Percentiles rank a stretch among this genome's conserved stretches.
Evolutionary conservation across 2,329 filamentous ascomycete genomes (phyloP).

Genomic region (Fusarium annulatum): DNA sequence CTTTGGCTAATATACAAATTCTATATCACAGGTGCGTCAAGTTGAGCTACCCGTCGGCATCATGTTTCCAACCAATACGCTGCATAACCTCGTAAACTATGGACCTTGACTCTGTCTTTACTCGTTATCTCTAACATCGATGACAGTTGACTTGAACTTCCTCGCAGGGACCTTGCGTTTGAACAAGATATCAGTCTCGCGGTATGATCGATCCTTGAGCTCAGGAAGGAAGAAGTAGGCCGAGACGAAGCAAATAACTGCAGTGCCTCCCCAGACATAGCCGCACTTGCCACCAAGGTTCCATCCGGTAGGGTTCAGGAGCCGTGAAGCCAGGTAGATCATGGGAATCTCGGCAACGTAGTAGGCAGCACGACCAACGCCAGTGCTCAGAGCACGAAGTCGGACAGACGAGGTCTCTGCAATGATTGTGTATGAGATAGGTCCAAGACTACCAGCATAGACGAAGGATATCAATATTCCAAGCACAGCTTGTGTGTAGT

Average conservation of each 20-base stretch:
- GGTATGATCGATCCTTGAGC: slow-evolving; percentile 67
- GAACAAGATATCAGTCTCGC: slow-evolving; percentile 71
- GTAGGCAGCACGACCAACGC: slow-evolving; percentile 71
- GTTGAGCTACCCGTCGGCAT: not conserved
- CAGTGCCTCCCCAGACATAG: slow-evolving; percentile 70
- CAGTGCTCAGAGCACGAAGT: slow-evolving; percentile 71
- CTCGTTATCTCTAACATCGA: slow-evolving; percentile 71
- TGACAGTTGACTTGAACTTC: slow-evolving; percentile 63
- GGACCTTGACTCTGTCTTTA: slow-evolving; percentile 50
- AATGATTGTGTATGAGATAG: slow-evolving; percentile 74
- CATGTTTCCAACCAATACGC: not conserved
- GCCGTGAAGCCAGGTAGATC: slow-evolving; percentile 69
- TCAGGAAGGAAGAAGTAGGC: slow-evolving; percentile 64
- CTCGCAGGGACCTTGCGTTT: slow-evolving; percentile 63
- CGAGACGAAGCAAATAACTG: slow-evolving; percentile 62
- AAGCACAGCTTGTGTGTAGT: slow-evolving; percentile 68
- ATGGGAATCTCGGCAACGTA: slow-evolving; percentile 74
- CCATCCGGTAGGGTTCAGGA: slow-evolving; percentile 65
- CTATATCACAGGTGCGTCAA: too few species aligned
- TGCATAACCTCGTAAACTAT: not conserved
- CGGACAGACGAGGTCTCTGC: slow-evolving; percentile 74
- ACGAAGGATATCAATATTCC: slow-evolving; percentile 74
- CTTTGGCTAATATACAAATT: not conserved
- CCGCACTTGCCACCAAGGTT: slow-evolving; percentile 66
- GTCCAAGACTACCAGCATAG: slow-evolving; percentile 70